Conservation (phyloP, 495 filamentous ascomycete genomes). For the Penicillium verhagenii region DNA sequence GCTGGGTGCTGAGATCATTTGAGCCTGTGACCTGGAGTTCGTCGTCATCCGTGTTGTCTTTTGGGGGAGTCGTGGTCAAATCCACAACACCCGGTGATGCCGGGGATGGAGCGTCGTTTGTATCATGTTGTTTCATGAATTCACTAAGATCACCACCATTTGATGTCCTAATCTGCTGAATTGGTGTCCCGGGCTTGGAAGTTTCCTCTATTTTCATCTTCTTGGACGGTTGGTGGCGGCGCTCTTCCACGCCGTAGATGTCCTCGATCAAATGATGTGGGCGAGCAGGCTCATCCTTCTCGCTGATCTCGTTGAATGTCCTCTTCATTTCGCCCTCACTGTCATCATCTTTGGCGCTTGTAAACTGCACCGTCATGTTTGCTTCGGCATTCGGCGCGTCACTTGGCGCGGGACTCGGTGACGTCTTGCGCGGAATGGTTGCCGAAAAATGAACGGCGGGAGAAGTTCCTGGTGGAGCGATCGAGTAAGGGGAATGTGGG, state of each 20-base stretch:
- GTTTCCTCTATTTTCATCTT: slow-evolving; percentile 52
- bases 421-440: background rate
- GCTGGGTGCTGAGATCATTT: slow-evolving; percentile 48
- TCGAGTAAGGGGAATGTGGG: slow-evolving; percentile 12
- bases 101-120: slow-evolving; percentile 26
- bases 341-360: slow-evolving; percentile 18
- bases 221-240: slow-evolving; percentile 61
- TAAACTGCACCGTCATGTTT: slow-evolving; percentile 31
- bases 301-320: slow-evolving; percentile 27
- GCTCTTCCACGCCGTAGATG: slow-evolving; percentile 68
- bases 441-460: slow-evolving; percentile 25
- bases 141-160: slow-evolving; percentile 59
- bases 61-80: slow-evolving; percentile 47
- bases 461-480: slow-evolving; percentile 29
- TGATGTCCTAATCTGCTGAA: slow-evolving; percentile 42
- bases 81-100: slow-evolving; percentile 54
- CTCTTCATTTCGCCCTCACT: slow-evolving; percentile 31
- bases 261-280: slow-evolving; percentile 57
- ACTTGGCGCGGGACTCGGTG: slow-evolving; percentile 12
- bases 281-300: slow-evolving; percentile 21
- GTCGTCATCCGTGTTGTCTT: slow-evolving; percentile 40
- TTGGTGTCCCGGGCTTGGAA: slow-evolving; percentile 39
- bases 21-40: slow-evolving; percentile 46
- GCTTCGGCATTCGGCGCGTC: slow-evolving; percentile 6
- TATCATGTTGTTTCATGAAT: slow-evolving; percentile 57